A percentile compares a stretch with the other conserved stretches of the same genome.
Conservation (phyloP, 257 asterid species). For the Fraxinus pennsylvanica region DNA sequence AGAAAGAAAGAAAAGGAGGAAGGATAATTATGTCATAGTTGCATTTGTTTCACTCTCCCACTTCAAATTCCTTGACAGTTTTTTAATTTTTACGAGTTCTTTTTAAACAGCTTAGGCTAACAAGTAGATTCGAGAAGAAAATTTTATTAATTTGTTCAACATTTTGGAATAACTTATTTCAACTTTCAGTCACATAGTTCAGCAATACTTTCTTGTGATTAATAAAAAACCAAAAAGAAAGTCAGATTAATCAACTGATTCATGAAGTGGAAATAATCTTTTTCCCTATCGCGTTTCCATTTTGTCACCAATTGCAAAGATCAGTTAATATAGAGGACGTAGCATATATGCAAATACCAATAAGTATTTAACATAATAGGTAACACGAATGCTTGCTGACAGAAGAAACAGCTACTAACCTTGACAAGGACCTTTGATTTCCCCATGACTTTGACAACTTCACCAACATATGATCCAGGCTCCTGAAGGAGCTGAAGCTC, state of each 20-base stretch:
- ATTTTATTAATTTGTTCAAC: too few relatives aligned
- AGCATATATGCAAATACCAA: background rate
- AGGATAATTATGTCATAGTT: background rate
- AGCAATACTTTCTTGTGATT: background rate
- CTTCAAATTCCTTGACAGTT: background rate
- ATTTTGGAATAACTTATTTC: background rate
- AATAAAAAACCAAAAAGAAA: background rate
- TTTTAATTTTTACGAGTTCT: too few relatives aligned
- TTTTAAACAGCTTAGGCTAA: background rate
- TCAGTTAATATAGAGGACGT: background rate
- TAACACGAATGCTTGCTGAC: background rate
- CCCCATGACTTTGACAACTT: slow-evolving; percentile 98
- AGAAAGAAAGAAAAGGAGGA: background rate
- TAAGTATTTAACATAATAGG: background rate
- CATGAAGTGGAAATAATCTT: background rate
- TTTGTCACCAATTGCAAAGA: background rate
- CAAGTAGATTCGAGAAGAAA: background rate
- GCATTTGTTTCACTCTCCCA: background rate
- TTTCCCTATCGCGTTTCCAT: background rate
- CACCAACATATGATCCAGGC: slow-evolving; percentile 97
- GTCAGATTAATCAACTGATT: background rate
- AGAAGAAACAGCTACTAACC: slow-evolving; percentile 42
- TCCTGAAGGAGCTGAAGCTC: slow-evolving; percentile 94
- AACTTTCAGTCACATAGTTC: background rate
- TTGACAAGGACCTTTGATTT: slow-evolving; percentile 93